Conservation (phyloP, 176 grass and related monocot genomes). For the Phyllostachys edulis region DNA sequence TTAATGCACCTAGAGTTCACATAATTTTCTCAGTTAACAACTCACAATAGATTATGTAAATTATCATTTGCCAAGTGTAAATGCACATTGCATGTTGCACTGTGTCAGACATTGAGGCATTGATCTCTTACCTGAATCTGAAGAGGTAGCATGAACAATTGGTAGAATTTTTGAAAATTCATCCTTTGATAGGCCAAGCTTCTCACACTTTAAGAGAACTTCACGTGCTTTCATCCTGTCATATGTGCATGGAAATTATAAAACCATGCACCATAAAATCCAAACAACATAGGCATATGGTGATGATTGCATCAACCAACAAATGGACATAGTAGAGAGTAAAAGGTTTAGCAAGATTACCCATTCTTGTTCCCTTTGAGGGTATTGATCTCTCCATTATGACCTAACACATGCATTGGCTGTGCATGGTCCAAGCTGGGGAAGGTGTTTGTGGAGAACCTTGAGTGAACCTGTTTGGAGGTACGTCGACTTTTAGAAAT, state of each 20-base stretch:
- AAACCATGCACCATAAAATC: not conserved
- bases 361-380: constrained; percentile 95
- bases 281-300: constrained; percentile 5
- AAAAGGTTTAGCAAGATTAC: constrained; percentile 42
- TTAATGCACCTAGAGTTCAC: no score
- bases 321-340: not conserved
- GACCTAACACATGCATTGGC: constrained; percentile 93
- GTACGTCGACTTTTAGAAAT: constrained; percentile 30
- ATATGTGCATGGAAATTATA: constrained; percentile 24
- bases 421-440: constrained; percentile 97
- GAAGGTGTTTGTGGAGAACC: constrained; percentile 97
- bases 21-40: constrained; percentile 19
- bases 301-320: constrained; percentile 21
- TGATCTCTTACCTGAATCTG: constrained; percentile 85
- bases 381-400: constrained; percentile 98
- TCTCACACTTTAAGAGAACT: constrained; percentile 74
- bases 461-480: constrained; percentile 80
- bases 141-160: constrained; percentile 93
- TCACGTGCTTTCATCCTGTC: constrained; percentile 94
- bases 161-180: constrained; percentile 78
- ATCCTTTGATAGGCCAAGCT: constrained; percentile 79
- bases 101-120: not conserved
- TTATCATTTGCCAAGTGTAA: constrained; percentile 14
- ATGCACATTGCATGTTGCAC: not conserved
- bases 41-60: not conserved